A percentile compares a stretch with the other conserved stretches of the same genome.
phyloP scores from a whole-genome alignment of 345 rosid genomes.

The Lepidium aucheri region DNA sequence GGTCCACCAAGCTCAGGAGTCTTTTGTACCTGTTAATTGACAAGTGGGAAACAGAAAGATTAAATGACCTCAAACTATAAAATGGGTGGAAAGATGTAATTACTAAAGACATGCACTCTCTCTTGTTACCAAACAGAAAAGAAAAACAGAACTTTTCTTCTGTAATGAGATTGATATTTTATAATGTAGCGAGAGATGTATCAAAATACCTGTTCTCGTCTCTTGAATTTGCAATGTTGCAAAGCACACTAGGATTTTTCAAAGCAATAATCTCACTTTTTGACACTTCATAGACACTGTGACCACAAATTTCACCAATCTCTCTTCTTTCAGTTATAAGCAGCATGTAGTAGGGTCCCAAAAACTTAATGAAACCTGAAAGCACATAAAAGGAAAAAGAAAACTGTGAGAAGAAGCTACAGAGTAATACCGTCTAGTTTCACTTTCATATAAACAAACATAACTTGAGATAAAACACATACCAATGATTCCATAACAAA shows the following conservation, averaged over 20 bases:
- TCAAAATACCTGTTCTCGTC: conserved; percentile 71
- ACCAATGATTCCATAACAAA: conserved; percentile 96
- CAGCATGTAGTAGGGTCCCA: conserved; percentile 97
- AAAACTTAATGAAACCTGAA: conserved; percentile 82
- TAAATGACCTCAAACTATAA: neutral
- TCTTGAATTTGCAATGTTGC: conserved; percentile 39
- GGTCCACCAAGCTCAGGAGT: conserved; percentile 85
- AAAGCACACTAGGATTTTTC: conserved; percentile 48
- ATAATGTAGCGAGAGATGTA: neutral
- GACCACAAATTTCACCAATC: conserved; percentile 90
- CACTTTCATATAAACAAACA: neutral
- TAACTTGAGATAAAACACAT: conserved; percentile 18
- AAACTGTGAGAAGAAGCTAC: neutral
- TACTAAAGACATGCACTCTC: neutral
- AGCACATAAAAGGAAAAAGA: neutral
- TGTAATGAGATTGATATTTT: neutral
- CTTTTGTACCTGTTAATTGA: conserved; percentile 82
- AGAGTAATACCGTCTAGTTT: neutral
- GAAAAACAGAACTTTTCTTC: neutral
- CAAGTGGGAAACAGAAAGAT: neutral
- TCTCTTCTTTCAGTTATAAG: conserved; percentile 81
- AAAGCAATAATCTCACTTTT: conserved; percentile 73
- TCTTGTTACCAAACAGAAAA: neutral
- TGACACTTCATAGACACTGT: conserved; percentile 67
- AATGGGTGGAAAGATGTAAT: neutral